These are phyloP conservation scores for Pharnaceum exiguum DNA, from an alignment of 148 eudicot genomes.

Conservation along the genomic window DNA sequence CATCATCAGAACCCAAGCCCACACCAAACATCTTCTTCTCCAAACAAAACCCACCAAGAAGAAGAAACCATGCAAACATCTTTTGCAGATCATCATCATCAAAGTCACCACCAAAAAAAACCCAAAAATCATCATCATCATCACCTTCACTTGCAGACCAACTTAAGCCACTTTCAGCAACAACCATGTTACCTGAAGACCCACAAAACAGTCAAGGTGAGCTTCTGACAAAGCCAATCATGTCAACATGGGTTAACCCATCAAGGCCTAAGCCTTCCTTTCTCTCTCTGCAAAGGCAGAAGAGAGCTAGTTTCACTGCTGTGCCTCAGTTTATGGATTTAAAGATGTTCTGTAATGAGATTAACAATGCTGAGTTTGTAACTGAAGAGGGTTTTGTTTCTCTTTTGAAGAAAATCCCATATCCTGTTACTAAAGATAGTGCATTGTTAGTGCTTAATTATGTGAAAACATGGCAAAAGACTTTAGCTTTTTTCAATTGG, in stretches of 20 bases:
- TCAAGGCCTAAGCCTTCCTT: conserved; percentile 62
- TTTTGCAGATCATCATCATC: conserved; percentile 38
- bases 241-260: conserved; percentile 92
- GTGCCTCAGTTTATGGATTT: conserved; percentile 77
- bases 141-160: conserved; percentile 80
- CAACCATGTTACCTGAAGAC: conserved; percentile 37
- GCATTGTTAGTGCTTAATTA: conserved; percentile 72
- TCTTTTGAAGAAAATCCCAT: conserved; percentile 51
- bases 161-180: conserved; percentile 59
- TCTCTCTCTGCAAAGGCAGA: conserved; percentile 68
- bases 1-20: conserved; percentile 32
- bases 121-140: conserved; percentile 37
- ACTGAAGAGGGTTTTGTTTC: conserved; percentile 44
- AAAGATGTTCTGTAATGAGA: conserved; percentile 55
- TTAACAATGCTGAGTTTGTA: conserved; percentile 42
- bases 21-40: conserved; percentile 31
- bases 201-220: conserved; percentile 27
- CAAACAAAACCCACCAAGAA: conserved; percentile 22
- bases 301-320: conserved; percentile 36
- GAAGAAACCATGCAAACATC: conserved; percentile 34
- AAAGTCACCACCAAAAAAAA: conserved; percentile 29
- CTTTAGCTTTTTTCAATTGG: conserved; percentile 80
- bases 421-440: conserved; percentile 52
- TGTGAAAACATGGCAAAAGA: conserved; percentile 70
- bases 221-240: conserved; percentile 51